These are phyloP conservation scores for Ramalina peruviana DNA, from an alignment of 495 filamentous ascomycete genomes.

Conservation along the genomic window DNA sequence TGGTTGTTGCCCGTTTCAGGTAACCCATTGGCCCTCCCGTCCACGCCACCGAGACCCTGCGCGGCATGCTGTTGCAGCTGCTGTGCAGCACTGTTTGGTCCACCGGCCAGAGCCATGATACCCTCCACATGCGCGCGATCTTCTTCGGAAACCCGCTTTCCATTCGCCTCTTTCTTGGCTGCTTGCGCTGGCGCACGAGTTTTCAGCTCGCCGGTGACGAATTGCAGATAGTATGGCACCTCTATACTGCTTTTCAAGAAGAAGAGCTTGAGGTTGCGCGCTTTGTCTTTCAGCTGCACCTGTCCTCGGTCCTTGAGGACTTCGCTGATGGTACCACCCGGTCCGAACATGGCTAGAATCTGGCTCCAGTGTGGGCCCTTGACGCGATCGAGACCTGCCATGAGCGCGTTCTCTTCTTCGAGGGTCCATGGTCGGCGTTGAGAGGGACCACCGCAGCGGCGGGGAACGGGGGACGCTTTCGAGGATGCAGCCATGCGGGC, in stretches of 20 bases:
- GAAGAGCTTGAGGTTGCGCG: slow-evolving; percentile 85
- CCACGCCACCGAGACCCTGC: background rate
- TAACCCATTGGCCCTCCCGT: background rate
- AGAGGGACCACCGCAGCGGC: slow-evolving; percentile 64
- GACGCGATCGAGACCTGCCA: slow-evolving; percentile 82
- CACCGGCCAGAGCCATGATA: slow-evolving; percentile 46
- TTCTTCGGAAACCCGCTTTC: slow-evolving; percentile 53
- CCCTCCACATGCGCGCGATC: slow-evolving; percentile 60
- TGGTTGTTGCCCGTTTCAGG: background rate
- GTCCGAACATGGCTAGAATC: slow-evolving; percentile 78
- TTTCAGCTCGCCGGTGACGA: slow-evolving; percentile 86
- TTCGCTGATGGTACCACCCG: slow-evolving; percentile 67
- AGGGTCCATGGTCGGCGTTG: slow-evolving; percentile 79
- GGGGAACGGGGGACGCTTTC: slow-evolving; percentile 59
- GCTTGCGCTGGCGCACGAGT: slow-evolving; percentile 77
- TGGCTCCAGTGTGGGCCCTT: slow-evolving; percentile 94
- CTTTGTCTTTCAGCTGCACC: slow-evolving; percentile 93
- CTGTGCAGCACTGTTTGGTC: slow-evolving; percentile 7
- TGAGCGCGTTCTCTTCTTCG: slow-evolving; percentile 83
- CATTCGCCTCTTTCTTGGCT: slow-evolving; percentile 66
- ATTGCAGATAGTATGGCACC: slow-evolving; percentile 81
- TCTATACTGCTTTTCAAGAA: slow-evolving; percentile 90
- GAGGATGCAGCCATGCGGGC: slow-evolving; percentile 70
- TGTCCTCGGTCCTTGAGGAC: slow-evolving; percentile 87
- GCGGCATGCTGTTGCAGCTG: background rate